Evolutionary conservation across 441 rosid genomes (phyloP), one percentile per base, ranked within the genome.

Genomic region (Pelargonium citronellum): DNA sequence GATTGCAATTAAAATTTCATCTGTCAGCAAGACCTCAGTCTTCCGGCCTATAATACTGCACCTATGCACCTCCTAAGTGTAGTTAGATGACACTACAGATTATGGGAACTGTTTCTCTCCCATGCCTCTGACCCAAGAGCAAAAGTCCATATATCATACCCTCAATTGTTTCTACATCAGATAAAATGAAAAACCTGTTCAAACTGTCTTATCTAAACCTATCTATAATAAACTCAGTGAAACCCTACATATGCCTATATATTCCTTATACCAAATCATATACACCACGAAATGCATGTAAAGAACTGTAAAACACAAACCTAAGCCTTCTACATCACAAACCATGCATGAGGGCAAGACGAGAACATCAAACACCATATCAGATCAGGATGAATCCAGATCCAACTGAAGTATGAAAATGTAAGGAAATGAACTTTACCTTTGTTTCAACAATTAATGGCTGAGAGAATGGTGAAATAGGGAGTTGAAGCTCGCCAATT

Each of bases 401-500:
- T 22, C 62, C 19, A 15, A 15, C 6, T 37, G 41, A 57, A 60
- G 15, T 10, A 22, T 12, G 27, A 60, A 58, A 17, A 58, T 8
- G 37, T 22, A 60, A 60, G 19, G 37, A 46, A 62, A 64, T 39
- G 27, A 74, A 51, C 8, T 69, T 17, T 82, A 90, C 97, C 92
- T 85, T 92, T 77, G 88, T 88, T 47, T 85, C 86, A 70, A 75
- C 78, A 79, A 69, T 82, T 41, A 85, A 34, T 70, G 86, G 75
- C 74, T 71, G 84, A 67, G 7, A 24, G 37, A 60, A 60, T 27
- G 89, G 69, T 69, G 90, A 69, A 69, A 77, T 77, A 65, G 91
- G 90, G 68, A 92, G 82, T 69, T 86, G 74, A 73, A 92, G 86
- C 76, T 89, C 91, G 64, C 97, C 94, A 24, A 63, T 85, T 79